phyloP scores from a whole-genome alignment of 164 flowering plant genomes.

The Piper betle region DNA sequence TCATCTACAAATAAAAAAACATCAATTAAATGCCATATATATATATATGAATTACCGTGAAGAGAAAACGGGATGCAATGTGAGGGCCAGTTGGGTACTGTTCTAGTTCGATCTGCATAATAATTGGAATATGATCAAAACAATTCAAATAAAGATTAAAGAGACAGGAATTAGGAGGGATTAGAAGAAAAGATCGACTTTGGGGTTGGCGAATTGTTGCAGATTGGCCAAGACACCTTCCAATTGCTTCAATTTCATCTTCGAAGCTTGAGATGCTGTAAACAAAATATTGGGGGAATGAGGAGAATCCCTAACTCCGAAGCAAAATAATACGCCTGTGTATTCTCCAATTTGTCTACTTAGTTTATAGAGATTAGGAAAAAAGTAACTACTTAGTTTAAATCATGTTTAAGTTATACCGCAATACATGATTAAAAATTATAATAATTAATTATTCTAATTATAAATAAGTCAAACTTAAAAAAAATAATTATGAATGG shows the following conservation, averaged over 20 bases:
- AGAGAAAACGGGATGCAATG: slow-evolving; percentile 86
- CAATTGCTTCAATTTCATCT: slow-evolving; percentile 89
- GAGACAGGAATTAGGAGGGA: neutral
- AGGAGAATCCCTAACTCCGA: no score
- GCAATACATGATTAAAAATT: no score
- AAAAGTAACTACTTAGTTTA: no score
- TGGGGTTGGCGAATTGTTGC: slow-evolving; percentile 69
- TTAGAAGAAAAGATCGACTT: slow-evolving; percentile 27
- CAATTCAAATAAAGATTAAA: neutral
- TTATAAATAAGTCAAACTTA: no score
- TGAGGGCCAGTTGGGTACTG: slow-evolving; percentile 96
- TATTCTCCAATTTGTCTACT: no score
- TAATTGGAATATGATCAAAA: neutral
- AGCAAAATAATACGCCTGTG: no score
- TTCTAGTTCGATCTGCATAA: slow-evolving; percentile 61
- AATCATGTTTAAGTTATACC: no score
- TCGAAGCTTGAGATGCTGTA: neutral
- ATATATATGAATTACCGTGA: slow-evolving; percentile 31
- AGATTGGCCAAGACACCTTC: slow-evolving; percentile 71
- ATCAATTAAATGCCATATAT: no score
- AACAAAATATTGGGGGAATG: no score
- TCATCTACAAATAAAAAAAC: neutral
- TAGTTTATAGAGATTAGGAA: no score
- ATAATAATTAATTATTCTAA: no score
- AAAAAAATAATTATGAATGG: no score